Evolutionary conservation across 768 basidiomycete species (phyloP), one percentile per base, ranked within the genome.

Genomic region (Boletus fagicola): DNA sequence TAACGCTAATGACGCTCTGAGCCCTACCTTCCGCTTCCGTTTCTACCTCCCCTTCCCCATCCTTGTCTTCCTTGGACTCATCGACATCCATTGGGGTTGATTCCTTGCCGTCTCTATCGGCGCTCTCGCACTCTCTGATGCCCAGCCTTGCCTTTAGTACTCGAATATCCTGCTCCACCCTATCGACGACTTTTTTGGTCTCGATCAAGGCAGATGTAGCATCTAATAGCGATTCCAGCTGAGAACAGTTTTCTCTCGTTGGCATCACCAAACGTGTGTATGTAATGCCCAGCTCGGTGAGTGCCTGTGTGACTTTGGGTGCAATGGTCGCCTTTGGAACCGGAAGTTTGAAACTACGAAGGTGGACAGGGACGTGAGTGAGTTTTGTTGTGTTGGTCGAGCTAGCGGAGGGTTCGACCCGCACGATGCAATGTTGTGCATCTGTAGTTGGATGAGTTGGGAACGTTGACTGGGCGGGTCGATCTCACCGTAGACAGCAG

Each of bases 241-340:
- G 83, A 51, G 81, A 77, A 52, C 87, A 78, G 61, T 94, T 97
- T 26, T 86, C 85, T 39, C 85, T 80, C 3, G 97, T 98, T 18
- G 97, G 97, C 94, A 98, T 98, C 58, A 96, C 90, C 49, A 99
- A 80, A 12, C 89, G 84, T 16, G 80, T 81, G 54, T 85, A 78
- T 16, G 81, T 80, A 12, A 97, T 75, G 15, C 88, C 87, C 12
- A 95, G 78, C 72, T 98, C 94, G 8, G 79, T 69, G 16, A 98
- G 80, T 15, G 87, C 80, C 57, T 88, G 85, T 10, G 85, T 78
- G 63, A 98, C 83, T 67, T 94, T 92, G 16, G 85, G 84, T 3
- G 85, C 82, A 24, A 87, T 78, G 39, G 85, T 80, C 5, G 86
- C 77, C 69, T 94, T 96, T 16, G 92, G 90, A 35, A 78, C 72